Evolutionary conservation across 2,329 filamentous ascomycete species (phyloP), one percentile per base, ranked within the genome.

Genomic region (Chrysosphaeria jannelii): DNA sequence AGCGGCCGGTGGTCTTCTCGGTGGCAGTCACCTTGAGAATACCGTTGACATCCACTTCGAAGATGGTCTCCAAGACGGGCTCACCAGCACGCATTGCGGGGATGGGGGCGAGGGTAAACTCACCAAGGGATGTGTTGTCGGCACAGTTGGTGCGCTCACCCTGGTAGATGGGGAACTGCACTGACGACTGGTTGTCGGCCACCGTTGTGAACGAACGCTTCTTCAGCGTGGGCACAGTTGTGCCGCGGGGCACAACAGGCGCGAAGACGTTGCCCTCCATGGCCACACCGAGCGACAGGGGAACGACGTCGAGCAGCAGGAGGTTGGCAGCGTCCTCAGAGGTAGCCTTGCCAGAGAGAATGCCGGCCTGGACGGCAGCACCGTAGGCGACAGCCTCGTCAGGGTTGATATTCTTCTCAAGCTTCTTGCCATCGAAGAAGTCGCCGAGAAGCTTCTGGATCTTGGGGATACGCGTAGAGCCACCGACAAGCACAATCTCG

Each of bases 391-490:
- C 85, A 38, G 85, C 85, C 62, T 97, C 85, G 45, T 97, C 85
- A 40, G 85, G 85, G 66, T 97, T 97, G 59, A 93, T 93, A 60
- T 74, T 85, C 63, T 91, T 93, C 66, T 93, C 81, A 36, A 91
- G 75, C 71, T 97, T 91, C 76, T 97, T 97, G 53, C 79, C 79
- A 47, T 88, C 74, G 57, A 97, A 97, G 65, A 79, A 91, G 53
- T 97, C 85, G 55, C 69, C 79, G 36, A 97, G 68, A 35, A 97
- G 71, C 66, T 93, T 93, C 69, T 97, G 85, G 49, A 97, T 89
- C 48, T 69, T 67, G 43, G 85, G 85, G 39, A 97, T 97, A 76
- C 85, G 85, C 42, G 85, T 97, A 33, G 79, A 91, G 39, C 85
- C 85, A 66, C 85, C 85, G 43, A 97, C 85, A 41, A 97, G 72